Evolutionary conservation across 495 filamentous ascomycete species (phyloP).

Genomic region (Sphaerosporella brunnea): DNA sequence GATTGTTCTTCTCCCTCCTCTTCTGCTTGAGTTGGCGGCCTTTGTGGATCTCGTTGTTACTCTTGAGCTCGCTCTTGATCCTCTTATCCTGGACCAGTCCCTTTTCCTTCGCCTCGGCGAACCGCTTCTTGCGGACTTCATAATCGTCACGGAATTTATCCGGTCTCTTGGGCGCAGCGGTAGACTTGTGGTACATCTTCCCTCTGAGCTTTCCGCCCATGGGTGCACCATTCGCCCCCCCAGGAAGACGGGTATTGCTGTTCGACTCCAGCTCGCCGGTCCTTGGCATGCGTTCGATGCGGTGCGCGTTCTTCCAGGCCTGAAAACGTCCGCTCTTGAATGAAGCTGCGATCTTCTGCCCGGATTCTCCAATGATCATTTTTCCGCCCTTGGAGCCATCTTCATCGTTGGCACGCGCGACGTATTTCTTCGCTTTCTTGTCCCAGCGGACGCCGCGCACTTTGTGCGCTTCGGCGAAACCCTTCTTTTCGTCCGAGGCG

Average conservation of each 20-base stretch:
- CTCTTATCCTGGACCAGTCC: conserved; percentile 49
- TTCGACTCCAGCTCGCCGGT: conserved; percentile 56
- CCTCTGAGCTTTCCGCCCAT: conserved; percentile 35
- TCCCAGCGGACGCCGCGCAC: conserved; percentile 74
- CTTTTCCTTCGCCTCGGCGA: conserved; percentile 70
- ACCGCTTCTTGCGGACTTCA: conserved; percentile 74
- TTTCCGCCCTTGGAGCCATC: conserved; percentile 75
- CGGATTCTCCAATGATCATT: conserved; percentile 75
- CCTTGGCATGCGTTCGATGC: conserved; percentile 54
- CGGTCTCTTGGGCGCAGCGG: conserved; percentile 76
- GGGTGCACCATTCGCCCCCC: conserved; percentile 23
- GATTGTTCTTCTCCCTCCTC: conserved; percentile 71
- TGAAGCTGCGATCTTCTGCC: conserved; percentile 82
- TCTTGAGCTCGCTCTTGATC: conserved; percentile 61
- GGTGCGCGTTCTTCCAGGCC: conserved; percentile 70
- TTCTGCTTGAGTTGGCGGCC: conserved; percentile 55
- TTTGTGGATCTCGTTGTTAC: conserved; percentile 68
- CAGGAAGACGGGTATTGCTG: conserved; percentile 25
- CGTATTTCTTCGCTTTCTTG: conserved; percentile 91
- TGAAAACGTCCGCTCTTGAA: conserved; percentile 92
- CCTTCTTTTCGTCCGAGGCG: conserved; percentile 60
- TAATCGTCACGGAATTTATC: conserved; percentile 83
- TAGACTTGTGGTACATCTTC: conserved; percentile 44
- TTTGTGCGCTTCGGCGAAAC: conserved; percentile 50
- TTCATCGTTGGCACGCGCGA: conserved; percentile 73